Base-by-base conservation (phyloP, 177 flowering plant species). In the Tripterygium wilfordii region DNA sequence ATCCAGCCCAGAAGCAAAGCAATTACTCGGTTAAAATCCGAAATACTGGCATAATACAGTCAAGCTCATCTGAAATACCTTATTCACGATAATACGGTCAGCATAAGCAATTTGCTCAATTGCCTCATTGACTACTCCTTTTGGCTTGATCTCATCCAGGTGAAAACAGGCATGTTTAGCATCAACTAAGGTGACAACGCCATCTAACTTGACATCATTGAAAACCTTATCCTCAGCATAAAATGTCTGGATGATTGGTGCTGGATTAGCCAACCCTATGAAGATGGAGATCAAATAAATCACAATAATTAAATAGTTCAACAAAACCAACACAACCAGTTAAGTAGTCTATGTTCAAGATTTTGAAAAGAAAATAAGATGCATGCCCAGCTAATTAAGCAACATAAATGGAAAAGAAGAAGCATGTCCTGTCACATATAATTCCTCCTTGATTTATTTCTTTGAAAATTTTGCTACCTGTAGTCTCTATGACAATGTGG, bases 81-180 rank as follows among this genome's bases (percentile, higher is more conserved):
- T 92, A 71, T 92, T 92, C 14, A 92, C 80, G 37, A 92, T 88
- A 49, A 92, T 88, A 26, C 96, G 84, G 50, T 92, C 99, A 37
- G 96, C 99, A 72, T 88, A 92, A 30, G 96, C 96, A 67, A 92
- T 92, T 64, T 92, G 96, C 63, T 92, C 99, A 8, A 92, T 64
- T 29, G 99, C 99, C 72, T 92, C 99, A 75, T 92, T 92, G 49
- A 88, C 96, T 1, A 86, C 67, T 39, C 99, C 99, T 61, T 92
- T 51, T 20, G 96, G 91, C 66, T 88, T 88, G 41, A 81, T 75
- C 62, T 88, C 95, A 58, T 92, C 89, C 50, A 92, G 60, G 61
- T 83, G 96, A 45, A 84, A 60, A 37, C 23, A 44, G 30, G 65
- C 96, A 79, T 88, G 96, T 52, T 92, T 92, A 40, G 96, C 89